phyloP scores from a whole-genome alignment of 495 filamentous ascomycete species.

The Cetradonia linearis region DNA sequence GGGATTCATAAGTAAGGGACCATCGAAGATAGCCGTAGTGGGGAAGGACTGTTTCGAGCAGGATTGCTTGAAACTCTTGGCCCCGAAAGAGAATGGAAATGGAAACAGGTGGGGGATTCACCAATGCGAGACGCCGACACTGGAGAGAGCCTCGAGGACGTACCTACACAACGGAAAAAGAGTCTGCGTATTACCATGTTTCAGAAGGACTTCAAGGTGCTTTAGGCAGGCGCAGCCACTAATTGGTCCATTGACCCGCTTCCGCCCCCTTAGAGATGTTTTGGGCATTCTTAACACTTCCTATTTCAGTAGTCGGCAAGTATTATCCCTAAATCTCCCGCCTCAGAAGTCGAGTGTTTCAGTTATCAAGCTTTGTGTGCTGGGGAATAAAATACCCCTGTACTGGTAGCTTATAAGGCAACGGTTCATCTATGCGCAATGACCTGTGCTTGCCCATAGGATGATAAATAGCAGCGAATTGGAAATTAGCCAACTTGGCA shows the following conservation, averaged over 20 bases:
- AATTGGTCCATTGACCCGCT: conserved; percentile 1
- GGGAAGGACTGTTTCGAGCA: not conserved
- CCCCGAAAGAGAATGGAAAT: not conserved
- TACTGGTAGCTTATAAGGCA: not conserved
- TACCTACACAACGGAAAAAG: too few relatives aligned
- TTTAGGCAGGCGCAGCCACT: not conserved
- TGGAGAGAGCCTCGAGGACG: not conserved
- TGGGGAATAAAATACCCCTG: not conserved
- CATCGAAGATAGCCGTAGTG: not conserved
- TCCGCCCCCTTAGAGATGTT: not conserved
- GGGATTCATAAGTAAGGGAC: not conserved
- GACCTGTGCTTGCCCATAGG: not conserved
- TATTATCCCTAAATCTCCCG: not conserved
- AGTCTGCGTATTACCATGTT: not conserved
- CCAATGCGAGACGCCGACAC: not conserved
- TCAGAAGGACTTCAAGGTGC: not conserved
- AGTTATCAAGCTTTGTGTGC: not conserved
- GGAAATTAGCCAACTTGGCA: not conserved
- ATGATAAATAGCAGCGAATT: not conserved
- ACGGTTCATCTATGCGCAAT: not conserved
- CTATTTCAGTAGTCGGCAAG: not conserved
- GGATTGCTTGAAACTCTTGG: not conserved
- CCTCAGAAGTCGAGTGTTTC: not conserved
- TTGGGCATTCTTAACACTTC: not conserved
- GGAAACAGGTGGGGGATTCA: not conserved